Evolutionary conservation across 805 yeast species (phyloP), one percentile per base, ranked within the genome.

Genomic region (Saccharomycopsis fodiens): DNA sequence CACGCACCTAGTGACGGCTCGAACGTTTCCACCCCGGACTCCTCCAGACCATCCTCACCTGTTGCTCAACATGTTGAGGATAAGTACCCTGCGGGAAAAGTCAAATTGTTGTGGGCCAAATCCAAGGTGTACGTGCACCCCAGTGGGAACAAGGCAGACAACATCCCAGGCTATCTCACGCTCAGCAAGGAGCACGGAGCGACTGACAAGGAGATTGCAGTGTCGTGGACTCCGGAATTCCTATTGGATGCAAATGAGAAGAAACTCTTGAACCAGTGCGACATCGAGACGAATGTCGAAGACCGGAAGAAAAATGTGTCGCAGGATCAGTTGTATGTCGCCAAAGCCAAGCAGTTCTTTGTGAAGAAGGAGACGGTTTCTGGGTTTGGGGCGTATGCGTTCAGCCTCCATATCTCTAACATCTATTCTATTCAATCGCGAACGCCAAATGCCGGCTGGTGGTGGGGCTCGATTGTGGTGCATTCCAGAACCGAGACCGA

Each of bases 101-200:
- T 57, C 5, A 52, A 58, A 38, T 53, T 69, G 10, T 19, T 66
- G 2, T 67, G 67, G 46, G 65, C 68, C 37, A 83, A 82, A 57
- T 73, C 87, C 2, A 80, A 83, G 58, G 93, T 84, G 4, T 88
- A 78, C 60, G 73, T 89, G 3, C 98, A 93, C 61, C 94, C 95
- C 3, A 76, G 93, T 0, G 68, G 74, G 10, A 72, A 79, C 17
- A 73, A 85, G 23, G 69, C 69, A 43, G 96, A 91, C 57, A 89
- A 91, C 58, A 68, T 91, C 17, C 63, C 83, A 0, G 98, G 98
- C 2, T 86, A 74, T 55, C 59, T 93, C 32, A 68, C 83, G 4
- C 68, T 93, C 13, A 73, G 79, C 15, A 69, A 72, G 35, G 84
- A 85, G 13, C 62, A 67, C 39, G 62, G 62, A 50, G 58, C 73